A percentile compares a stretch with the other conserved stretches of the same genome.
Conservation (phyloP, 352 stramenopile genomes). For the Thalassiosira delicatula region DNA sequence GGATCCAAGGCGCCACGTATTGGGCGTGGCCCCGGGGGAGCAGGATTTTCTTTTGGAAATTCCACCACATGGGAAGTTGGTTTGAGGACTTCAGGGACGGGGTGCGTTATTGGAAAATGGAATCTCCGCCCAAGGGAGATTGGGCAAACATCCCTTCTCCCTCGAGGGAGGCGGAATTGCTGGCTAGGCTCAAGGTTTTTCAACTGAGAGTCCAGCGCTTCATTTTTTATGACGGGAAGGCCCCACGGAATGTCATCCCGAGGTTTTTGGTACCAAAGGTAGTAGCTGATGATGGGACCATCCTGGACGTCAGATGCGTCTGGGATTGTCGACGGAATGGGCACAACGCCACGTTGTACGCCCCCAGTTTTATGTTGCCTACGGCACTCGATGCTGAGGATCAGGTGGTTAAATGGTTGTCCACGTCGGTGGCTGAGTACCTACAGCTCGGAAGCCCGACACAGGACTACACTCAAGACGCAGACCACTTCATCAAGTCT, state of each 20-base stretch:
- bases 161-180: neutral
- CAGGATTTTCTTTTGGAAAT: slow-evolving; percentile 13
- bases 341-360: slow-evolving; percentile 31
- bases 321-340: slow-evolving; percentile 51
- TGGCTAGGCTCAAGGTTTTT: slow-evolving; percentile 32
- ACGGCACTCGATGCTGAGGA: slow-evolving; percentile 21
- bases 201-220: slow-evolving; percentile 20
- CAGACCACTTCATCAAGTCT: slow-evolving; percentile 28
- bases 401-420: slow-evolving; percentile 36
- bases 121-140: neutral
- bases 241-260: slow-evolving; percentile 7
- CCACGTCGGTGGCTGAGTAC: slow-evolving; percentile 11
- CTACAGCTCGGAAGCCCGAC: slow-evolving; percentile 10
- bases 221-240: too few species aligned
- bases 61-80: slow-evolving; percentile 6
- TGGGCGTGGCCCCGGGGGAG: neutral
- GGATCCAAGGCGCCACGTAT: neutral
- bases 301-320: slow-evolving; percentile 23
- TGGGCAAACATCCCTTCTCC: neutral
- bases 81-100: slow-evolving; percentile 2
- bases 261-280: slow-evolving; percentile 25
- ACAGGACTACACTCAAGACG: slow-evolving; percentile 37
- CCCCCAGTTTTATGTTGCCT: slow-evolving; percentile 25
- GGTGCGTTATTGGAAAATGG: slow-evolving; percentile 15
- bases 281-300: neutral